Base-by-base conservation (phyloP, 139 green algal genomes). In the Chlorella sp. region DNA sequence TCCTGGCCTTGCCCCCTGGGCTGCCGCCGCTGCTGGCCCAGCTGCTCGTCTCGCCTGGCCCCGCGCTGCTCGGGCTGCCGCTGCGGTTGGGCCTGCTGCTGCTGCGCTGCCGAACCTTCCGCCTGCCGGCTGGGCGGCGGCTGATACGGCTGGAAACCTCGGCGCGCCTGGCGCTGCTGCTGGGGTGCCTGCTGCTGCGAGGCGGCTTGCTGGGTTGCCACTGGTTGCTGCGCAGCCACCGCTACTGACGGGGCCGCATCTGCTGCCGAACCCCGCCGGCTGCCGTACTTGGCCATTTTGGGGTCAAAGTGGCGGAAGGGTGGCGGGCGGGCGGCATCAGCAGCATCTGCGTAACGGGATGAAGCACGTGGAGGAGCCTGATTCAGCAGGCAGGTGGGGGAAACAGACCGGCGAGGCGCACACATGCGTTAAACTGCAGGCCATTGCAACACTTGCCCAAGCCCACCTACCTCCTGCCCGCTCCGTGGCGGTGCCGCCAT, bases 231-330 rank as follows among this genome's bases (percentile, higher is more conserved):
- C 36, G 11, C 75, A 26, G 34, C 48, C 69, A 0, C n/a, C 0
- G 36, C 11, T 1, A 17, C 38, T 1, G 26, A 8, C 76, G 36
- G 56, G 24, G 34, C 74, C 1, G 22, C 75, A 26, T 19, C 20
- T 38, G 54, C 36, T 24, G 34, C 34, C 13, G n/a, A n/a, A 16
- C 41, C 43, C 19, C 41, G 43, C 64, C 60, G 22, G 32, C 79
- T 73, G 62, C 60, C 79, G 32, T 76, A 46, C 79, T 65, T 76
- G 16, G n/a, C 41, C 30, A 75, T 7, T n/a, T 76, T 72, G 38
- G 81, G 69, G n/a, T 89, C 80, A n/a, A 92, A 93, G 26, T 83
- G 83, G 19, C 80, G 43, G 68, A 93, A 93, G 41, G 83, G 69
- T 30, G 88, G 90, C 51, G 90, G 82, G 28, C 56, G 67, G 48